phyloP scores from a whole-genome alignment of 805 yeast genomes.

The Wickerhamiella qilinensis region DNA sequence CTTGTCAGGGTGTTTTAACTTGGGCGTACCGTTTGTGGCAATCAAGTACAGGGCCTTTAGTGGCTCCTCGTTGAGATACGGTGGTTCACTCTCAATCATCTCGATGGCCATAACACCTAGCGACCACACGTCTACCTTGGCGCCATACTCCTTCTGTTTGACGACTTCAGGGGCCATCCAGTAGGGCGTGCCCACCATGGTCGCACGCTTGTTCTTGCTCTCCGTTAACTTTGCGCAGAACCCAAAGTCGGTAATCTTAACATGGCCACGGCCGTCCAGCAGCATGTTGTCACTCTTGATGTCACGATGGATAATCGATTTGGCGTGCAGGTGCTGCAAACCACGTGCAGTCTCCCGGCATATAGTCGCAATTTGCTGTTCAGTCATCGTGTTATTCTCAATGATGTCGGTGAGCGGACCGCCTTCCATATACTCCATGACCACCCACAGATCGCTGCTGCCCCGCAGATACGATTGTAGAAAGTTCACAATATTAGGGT shows the following conservation, averaged over 20 bases:
- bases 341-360: slow-evolving; percentile 87
- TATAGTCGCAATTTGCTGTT: slow-evolving; percentile 80
- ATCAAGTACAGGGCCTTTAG: slow-evolving; percentile 59
- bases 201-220: slow-evolving; percentile 55
- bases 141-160: slow-evolving; percentile 63
- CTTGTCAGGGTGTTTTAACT: slow-evolving; percentile 49
- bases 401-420: slow-evolving; percentile 94
- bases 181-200: slow-evolving; percentile 80
- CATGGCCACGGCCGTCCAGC: slow-evolving; percentile 64
- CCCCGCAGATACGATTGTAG: slow-evolving; percentile 76
- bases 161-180: slow-evolving; percentile 90
- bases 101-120: slow-evolving; percentile 76
- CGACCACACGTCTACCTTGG: slow-evolving; percentile 72
- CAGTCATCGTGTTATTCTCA: slow-evolving; percentile 69
- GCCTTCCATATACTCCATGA: slow-evolving; percentile 99
- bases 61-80: slow-evolving; percentile 67
- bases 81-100: slow-evolving; percentile 79
- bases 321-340: slow-evolving; percentile 75
- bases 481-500: slow-evolving; percentile 85
- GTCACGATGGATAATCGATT: slow-evolving; percentile 89
- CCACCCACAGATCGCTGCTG: slow-evolving; percentile 73
- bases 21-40: slow-evolving; percentile 71
- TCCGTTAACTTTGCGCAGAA: slow-evolving; percentile 71
- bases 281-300: slow-evolving; percentile 92
- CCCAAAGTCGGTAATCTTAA: slow-evolving; percentile 88